A percentile compares a stretch with the other conserved stretches of the same genome.
Evolutionary conservation across 305 asterid species (phyloP).

Genomic region (Fraxinus sp.): DNA sequence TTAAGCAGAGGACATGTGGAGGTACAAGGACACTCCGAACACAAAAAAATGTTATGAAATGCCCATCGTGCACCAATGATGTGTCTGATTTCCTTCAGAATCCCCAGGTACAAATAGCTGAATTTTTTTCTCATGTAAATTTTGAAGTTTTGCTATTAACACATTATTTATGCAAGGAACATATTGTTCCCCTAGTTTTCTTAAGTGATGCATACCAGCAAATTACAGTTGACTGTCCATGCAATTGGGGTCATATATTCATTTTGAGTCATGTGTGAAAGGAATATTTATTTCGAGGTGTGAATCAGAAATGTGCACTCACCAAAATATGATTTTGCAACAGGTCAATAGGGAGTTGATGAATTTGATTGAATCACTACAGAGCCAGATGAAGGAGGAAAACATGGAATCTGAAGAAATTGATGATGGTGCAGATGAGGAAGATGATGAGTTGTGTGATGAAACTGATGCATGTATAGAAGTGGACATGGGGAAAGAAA

Average conservation of each 20-base stretch:
- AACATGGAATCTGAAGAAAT: conserved; percentile 32
- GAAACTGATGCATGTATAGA: conserved; percentile 23
- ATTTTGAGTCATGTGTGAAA: not conserved
- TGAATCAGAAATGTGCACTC: not conserved
- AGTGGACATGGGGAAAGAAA: conserved; percentile 29
- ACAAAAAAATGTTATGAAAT: conserved; percentile 79
- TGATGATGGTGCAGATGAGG: conserved; percentile 32
- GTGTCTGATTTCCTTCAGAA: conserved; percentile 74
- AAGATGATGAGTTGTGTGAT: conserved; percentile 23
- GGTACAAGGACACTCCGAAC: conserved; percentile 76
- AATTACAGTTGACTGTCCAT: not conserved
- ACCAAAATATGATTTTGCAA: conserved; percentile 5
- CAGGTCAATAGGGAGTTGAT: conserved; percentile 93
- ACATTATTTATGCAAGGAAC: not conserved
- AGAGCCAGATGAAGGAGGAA: conserved; percentile 60
- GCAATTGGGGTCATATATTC: not conserved
- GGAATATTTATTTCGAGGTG: conserved; percentile 9
- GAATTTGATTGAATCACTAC: conserved; percentile 66
- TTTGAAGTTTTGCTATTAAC: not conserved
- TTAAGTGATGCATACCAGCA: not conserved
- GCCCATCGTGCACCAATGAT: conserved; percentile 75
- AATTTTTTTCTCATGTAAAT: not conserved
- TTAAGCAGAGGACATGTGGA: conserved; percentile 63
- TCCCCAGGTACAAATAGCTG: conserved; percentile 62
- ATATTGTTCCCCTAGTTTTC: not conserved